Conservation (phyloP, 73 alveolate genomes). For the Urostyla sp. region DNA sequence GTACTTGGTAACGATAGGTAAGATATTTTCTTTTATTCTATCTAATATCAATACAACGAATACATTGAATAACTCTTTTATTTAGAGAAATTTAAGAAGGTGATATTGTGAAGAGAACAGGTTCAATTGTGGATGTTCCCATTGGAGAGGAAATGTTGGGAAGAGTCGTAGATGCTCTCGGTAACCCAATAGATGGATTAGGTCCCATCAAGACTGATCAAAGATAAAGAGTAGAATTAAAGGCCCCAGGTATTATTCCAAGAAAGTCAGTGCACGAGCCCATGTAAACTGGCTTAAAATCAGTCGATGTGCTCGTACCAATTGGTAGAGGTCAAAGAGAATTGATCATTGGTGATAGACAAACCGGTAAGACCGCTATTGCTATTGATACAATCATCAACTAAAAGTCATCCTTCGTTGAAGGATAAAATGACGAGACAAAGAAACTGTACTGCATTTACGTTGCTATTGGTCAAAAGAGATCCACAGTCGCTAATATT, state of each 20-base stretch:
- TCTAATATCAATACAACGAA: neutral
- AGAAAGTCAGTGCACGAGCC: constrained; percentile 98
- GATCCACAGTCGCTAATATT: constrained; percentile 96
- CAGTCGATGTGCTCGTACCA: constrained; percentile 95
- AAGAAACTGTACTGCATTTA: constrained; percentile 95
- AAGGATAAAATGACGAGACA: constrained; percentile 73
- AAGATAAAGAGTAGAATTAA: constrained; percentile 89
- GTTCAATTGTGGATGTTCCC: constrained; percentile 94
- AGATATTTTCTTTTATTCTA: neutral
- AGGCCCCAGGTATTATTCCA: constrained; percentile 98
- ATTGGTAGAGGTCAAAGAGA: constrained; percentile 99
- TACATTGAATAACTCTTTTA: neutral
- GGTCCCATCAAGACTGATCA: constrained; percentile 87
- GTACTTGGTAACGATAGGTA: constrained; percentile 95
- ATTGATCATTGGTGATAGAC: constrained; percentile 98
- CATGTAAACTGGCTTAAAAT: constrained; percentile 94
- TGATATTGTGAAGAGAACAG: constrained; percentile 94
- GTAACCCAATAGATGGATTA: constrained; percentile 95
- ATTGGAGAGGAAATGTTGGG: constrained; percentile 96
- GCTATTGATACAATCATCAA: constrained; percentile 97
- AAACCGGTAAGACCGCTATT: constrained; percentile 98
- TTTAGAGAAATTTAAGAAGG: constrained; percentile 89
- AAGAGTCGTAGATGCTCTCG: constrained; percentile 88
- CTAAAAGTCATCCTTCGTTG: constrained; percentile 85
- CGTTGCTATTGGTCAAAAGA: constrained; percentile 99